Evolutionary conservation across 2,329 filamentous ascomycete genomes (phyloP).

Genomic region (Ophiocordyceps sinensis): DNA sequence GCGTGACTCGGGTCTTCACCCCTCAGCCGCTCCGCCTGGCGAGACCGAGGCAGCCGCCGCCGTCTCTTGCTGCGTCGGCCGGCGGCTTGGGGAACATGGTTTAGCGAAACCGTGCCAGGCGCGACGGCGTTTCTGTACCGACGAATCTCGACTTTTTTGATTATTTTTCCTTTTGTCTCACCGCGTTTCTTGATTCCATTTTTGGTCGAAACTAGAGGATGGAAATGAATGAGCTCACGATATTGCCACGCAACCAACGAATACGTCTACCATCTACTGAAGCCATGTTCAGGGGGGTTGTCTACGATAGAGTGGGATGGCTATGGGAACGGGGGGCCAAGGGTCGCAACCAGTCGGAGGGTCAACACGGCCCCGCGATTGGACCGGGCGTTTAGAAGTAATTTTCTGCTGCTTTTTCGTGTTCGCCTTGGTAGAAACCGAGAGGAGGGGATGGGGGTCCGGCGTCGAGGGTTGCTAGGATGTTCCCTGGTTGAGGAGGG

Average conservation of each 20-base stretch:
- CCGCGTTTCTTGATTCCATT: background rate
- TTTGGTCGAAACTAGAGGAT: background rate
- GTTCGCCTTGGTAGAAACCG: no score
- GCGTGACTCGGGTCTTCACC: background rate
- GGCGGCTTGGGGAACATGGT: background rate
- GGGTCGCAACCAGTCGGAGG: no score
- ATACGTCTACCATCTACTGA: background rate
- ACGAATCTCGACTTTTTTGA: background rate
- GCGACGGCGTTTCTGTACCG: no score
- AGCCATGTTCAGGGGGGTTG: no score
- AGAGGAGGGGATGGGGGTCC: no score
- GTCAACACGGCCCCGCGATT: no score
- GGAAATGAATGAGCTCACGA: background rate
- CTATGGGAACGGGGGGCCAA: background rate
- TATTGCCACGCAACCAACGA: background rate
- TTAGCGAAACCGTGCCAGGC: background rate
- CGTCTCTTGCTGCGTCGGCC: background rate
- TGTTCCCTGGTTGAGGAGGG: no score
- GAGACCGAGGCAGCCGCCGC: background rate
- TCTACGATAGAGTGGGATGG: no score
- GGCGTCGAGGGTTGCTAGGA: no score
- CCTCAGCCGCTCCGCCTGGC: background rate
- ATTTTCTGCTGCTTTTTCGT: no score
- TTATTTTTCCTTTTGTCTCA: background rate
- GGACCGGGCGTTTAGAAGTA: no score